Evolutionary conservation across 164 flowering plant species (phyloP).

Genomic region (Vitis vinifera): ASM3070453v1 NC_081820.1:1317501-1318000

Average conservation of each 20-base stretch:
- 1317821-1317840: slow-evolving; percentile 38
- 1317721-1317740: slow-evolving; percentile 35
- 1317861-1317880: slow-evolving; percentile 21
- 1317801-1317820: slow-evolving; percentile 48
- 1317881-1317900: slow-evolving; percentile 37
- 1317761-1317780: not conserved
- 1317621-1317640: slow-evolving; percentile 36
- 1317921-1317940: slow-evolving; percentile 57
- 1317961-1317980: slow-evolving; percentile 42
- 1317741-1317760: slow-evolving; percentile 7
- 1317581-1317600: slow-evolving; percentile 13
- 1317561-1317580: slow-evolving; percentile 31
- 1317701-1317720: slow-evolving; percentile 1
- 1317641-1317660: slow-evolving; percentile 32
- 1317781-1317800: slow-evolving; percentile 34
- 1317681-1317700: slow-evolving; percentile 10
- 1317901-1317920: slow-evolving; percentile 59
- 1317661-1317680: slow-evolving; percentile 45
- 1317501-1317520: slow-evolving; percentile 23
- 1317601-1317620: slow-evolving; percentile 28
- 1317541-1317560: slow-evolving; percentile 44
- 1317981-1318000: slow-evolving; percentile 43
- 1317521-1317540: slow-evolving; percentile 41
- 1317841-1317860: slow-evolving; percentile 34
- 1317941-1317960: slow-evolving; percentile 35